Evolutionary conservation across 169 alveolate genomes (phyloP).

Genomic region (Theileria orientalis): DNA sequence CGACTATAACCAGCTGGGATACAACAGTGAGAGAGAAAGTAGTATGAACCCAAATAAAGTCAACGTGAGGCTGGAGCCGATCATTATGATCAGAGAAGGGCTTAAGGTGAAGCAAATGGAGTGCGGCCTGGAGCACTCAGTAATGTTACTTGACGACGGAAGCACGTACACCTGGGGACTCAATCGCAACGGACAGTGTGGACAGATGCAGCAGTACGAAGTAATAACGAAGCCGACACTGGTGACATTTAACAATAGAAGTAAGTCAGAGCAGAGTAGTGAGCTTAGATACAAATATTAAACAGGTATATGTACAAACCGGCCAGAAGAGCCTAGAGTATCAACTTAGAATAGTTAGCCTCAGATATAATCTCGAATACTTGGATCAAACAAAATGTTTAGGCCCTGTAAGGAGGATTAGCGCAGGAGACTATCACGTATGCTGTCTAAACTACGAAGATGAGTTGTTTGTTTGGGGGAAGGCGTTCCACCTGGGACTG

Average conservation of each 20-base stretch:
- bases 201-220: slow-evolving; percentile 4
- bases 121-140: slow-evolving; percentile 54
- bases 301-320: too few relatives aligned
- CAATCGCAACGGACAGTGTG: slow-evolving; percentile 62
- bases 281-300: too few relatives aligned
- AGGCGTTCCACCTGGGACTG: slow-evolving; percentile 34
- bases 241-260: slow-evolving; percentile 16
- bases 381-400: too few relatives aligned
- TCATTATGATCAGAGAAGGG: slow-evolving; percentile 21
- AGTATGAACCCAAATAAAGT: background rate
- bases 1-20: slow-evolving; percentile 20
- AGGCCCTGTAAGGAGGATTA: slow-evolving; percentile 19
- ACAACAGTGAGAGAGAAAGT: background rate
- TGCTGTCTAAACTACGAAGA: slow-evolving; percentile 31
- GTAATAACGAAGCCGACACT: slow-evolving; percentile 34
- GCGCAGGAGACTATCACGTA: slow-evolving; percentile 40
- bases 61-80: slow-evolving; percentile 17
- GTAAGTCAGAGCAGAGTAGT: background rate
- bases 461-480: slow-evolving; percentile 56
- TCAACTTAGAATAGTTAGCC: background rate
- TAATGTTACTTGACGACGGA: slow-evolving; percentile 51
- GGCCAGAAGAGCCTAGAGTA: too few relatives aligned
- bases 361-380: background rate
- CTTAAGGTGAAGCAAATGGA: slow-evolving; percentile 21
- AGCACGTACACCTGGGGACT: slow-evolving; percentile 53